Evolutionary conservation across 176 grass and related monocot species (phyloP).

Genomic region (Leersia perrieri): DNA sequence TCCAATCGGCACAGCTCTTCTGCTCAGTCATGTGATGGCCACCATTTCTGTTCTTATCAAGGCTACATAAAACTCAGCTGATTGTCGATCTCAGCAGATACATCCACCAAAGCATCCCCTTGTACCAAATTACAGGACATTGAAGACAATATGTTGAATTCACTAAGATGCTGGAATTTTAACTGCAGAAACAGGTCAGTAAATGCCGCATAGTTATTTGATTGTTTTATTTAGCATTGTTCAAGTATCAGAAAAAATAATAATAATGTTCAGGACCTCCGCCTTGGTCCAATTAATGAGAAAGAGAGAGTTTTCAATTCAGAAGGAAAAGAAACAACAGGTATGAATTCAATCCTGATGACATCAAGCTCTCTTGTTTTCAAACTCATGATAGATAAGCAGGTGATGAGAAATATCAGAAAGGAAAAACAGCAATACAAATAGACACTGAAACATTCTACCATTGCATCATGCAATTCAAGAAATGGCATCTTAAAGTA

Average conservation of each 20-base stretch:
- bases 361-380: background rate
- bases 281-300: background rate
- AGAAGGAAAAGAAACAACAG: background rate
- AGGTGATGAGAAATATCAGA: background rate
- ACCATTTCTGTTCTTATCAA: constrained; percentile 44
- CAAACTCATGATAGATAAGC: background rate
- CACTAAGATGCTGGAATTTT: background rate
- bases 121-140: constrained; percentile 41
- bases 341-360: constrained; percentile 7
- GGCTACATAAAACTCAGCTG: constrained; percentile 45
- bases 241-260: constrained; percentile 4
- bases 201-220: background rate
- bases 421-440: background rate
- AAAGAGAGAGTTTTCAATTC: background rate
- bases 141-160: background rate
- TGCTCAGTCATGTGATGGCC: constrained; percentile 14
- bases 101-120: constrained; percentile 52
- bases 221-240: background rate
- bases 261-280: background rate
- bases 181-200: background rate
- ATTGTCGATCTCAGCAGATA: constrained; percentile 73
- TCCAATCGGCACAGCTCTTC: background rate
- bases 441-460: background rate
- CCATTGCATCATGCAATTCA: constrained; percentile 13
- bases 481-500: background rate